These are phyloP conservation scores for Fusarium luffae DNA, from an alignment of 2,329 filamentous ascomycete species.

Conservation along the genomic window DNA sequence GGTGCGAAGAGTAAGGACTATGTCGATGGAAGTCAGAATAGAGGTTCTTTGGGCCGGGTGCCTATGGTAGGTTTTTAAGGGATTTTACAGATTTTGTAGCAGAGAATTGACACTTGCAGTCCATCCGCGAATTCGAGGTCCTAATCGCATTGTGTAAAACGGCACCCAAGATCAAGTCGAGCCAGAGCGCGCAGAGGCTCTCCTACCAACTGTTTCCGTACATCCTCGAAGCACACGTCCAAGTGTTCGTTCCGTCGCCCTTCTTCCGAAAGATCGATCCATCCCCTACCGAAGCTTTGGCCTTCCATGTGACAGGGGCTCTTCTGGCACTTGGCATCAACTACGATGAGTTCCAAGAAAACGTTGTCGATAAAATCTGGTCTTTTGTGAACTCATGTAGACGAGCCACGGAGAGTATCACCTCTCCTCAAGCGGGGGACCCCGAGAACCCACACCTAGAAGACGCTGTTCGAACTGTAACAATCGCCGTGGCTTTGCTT, in stretches of 20 bases:
- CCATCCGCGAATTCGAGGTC: conserved; percentile 89
- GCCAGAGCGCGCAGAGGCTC: conserved; percentile 80
- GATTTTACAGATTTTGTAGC: neutral
- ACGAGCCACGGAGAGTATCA: conserved; percentile 66
- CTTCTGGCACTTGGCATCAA: conserved; percentile 83
- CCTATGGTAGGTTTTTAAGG: conserved; percentile 66
- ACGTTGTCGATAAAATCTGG: conserved; percentile 73
- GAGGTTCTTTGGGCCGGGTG: conserved; percentile 61
- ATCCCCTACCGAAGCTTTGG: conserved; percentile 87
- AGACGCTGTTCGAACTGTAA: conserved; percentile 75
- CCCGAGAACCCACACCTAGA: conserved; percentile 70
- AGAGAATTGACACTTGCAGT: conserved; percentile 61
- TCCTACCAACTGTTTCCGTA: conserved; percentile 85
- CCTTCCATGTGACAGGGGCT: conserved; percentile 81
- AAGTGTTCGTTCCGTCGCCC: conserved; percentile 81
- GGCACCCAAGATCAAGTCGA: conserved; percentile 76
- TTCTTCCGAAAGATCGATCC: conserved; percentile 85
- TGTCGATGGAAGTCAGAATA: conserved; percentile 61
- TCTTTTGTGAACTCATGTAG: conserved; percentile 79
- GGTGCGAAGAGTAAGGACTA: conserved; percentile 57
- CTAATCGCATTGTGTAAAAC: conserved; percentile 92
- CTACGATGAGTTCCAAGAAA: conserved; percentile 74
- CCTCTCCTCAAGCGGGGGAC: conserved; percentile 64
- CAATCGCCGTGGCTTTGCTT: conserved; percentile 84
- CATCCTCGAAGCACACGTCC: conserved; percentile 83